Evolutionary conservation across 176 grass and related monocot species (phyloP).

Genomic region (Elaeis guineensis): DNA sequence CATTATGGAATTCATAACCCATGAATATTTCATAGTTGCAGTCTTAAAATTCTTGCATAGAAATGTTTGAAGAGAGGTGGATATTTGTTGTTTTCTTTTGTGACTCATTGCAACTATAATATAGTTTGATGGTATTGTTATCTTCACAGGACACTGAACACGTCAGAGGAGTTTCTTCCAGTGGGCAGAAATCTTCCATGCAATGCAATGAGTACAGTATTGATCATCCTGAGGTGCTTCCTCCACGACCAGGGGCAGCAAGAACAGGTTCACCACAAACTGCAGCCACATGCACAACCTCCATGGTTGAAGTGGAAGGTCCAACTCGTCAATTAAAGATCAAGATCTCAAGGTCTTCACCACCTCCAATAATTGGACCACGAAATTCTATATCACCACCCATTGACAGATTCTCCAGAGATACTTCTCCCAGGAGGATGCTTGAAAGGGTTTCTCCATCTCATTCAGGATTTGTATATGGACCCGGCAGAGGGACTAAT

Average conservation of each 20-base stretch:
- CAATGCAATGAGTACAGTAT: slow-evolving; percentile 39
- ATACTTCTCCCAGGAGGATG: slow-evolving; percentile 33
- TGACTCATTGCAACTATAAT: no score
- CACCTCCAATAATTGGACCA: slow-evolving; percentile 28
- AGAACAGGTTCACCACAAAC: slow-evolving; percentile 27
- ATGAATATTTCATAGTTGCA: no score
- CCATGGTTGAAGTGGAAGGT: slow-evolving; percentile 26
- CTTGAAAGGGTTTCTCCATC: slow-evolving; percentile 36
- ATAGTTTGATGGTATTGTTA: background rate
- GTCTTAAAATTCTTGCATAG: no score
- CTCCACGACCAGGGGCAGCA: slow-evolving; percentile 17
- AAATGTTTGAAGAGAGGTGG: no score
- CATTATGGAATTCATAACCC: no score
- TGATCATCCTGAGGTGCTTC: slow-evolving; percentile 44
- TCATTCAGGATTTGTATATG: slow-evolving; percentile 29
- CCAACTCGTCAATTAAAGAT: slow-evolving; percentile 34
- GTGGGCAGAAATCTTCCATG: slow-evolving; percentile 34
- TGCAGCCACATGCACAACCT: slow-evolving; percentile 9
- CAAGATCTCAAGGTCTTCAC: slow-evolving; percentile 28
- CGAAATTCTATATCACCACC: slow-evolving; percentile 55
- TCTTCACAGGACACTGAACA: slow-evolving; percentile 23
- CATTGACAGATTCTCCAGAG: slow-evolving; percentile 35
- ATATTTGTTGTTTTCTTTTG: no score
- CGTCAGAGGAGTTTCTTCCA: slow-evolving; percentile 8
- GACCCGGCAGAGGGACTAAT: slow-evolving; percentile 30